These are phyloP conservation scores for Mortierella sp. DNA, from an alignment of 371 early-diverging fungal genomes.

Conservation along the genomic window DNA sequence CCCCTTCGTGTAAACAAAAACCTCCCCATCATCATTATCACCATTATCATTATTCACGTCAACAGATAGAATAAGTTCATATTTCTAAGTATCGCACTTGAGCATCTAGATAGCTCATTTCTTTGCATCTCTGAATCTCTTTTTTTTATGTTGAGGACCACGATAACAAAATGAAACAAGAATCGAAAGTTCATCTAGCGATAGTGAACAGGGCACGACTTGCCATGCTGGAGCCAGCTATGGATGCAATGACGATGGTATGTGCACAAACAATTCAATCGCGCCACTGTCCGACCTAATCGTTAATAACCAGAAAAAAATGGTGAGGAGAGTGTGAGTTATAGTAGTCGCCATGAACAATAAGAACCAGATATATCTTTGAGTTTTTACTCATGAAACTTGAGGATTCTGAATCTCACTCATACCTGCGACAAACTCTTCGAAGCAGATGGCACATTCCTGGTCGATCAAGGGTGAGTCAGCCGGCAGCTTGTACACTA, in stretches of 20 bases:
- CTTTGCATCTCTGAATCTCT: background rate
- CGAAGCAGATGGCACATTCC: slow-evolving; percentile 94
- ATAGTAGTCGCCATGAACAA: background rate
- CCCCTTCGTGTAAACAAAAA: background rate
- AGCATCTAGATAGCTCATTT: too few relatives aligned
- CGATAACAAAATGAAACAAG: background rate
- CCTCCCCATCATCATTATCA: background rate
- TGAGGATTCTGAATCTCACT: background rate
- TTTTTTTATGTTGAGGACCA: slow-evolving; percentile 9
- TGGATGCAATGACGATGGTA: slow-evolving; percentile 87
- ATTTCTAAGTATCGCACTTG: background rate
- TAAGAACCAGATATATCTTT: slow-evolving; percentile 13
- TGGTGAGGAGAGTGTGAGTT: background rate
- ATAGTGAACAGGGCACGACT: slow-evolving; percentile 83
- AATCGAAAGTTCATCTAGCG: slow-evolving; percentile 28
- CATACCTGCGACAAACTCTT: slow-evolving; percentile 83
- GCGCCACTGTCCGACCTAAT: slow-evolving; percentile 78
- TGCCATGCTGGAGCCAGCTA: slow-evolving; percentile 80
- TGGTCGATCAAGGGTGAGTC: slow-evolving; percentile 75
- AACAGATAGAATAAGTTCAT: background rate
- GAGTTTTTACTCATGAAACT: background rate
- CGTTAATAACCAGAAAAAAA: background rate
- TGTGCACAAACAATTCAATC: slow-evolving; percentile 90
- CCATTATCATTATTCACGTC: background rate
- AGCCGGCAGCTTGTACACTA: slow-evolving; percentile 71